Evolutionary conservation across 2,329 filamentous ascomycete species (phyloP), one percentile per base, ranked within the genome.

Genomic region (Trichoderma koningii): DNA sequence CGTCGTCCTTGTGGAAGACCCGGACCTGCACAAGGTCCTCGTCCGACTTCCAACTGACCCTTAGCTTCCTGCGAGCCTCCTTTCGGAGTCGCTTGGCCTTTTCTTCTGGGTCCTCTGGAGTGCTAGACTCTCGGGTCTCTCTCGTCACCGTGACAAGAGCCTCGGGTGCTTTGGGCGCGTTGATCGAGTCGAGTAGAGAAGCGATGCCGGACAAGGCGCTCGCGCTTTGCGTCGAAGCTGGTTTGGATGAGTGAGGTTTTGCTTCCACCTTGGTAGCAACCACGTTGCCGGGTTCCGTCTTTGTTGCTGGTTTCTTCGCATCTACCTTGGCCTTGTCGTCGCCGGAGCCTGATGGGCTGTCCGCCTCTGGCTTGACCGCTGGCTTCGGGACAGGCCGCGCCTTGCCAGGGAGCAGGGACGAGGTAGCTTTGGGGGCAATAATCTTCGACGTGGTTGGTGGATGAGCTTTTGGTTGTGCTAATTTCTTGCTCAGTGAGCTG

Each of bases 1-100:
- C 83, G 1, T 86, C 87, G 67, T 92, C 88, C 70, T 91, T 90
- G 63, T 87, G 86, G 76, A 93, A 93, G 56, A 88, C 79, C 68
- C 85, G 85, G 63, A 92, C 80, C 69, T 90, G 80, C 1, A 87
- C 87, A 34, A 94, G 81, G 34, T 87, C 84, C 19, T 83, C 79
- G 56, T 89, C 89, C 0, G 86, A 82, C 72, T 88, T 90, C 82
- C 90, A 94, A 7, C 79, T 83, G 6, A 94, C 91, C 14, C 87
- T 84, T 23, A 93, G 79, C 68, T 89, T 86, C 42, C 89, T 84
- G 55, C 90, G 84, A 66, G 86, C 83, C 73, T 93, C 89, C 71
- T 92, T 93, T 42, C 89, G 86, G 5, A 92, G 78, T 12, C 91
- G 85, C 71, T 87, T 89, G 1, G 82, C 79, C 70, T 82, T 87